phyloP scores from a whole-genome alignment of 164 flowering plant species.

The Umbilicus rupestris region DNA sequence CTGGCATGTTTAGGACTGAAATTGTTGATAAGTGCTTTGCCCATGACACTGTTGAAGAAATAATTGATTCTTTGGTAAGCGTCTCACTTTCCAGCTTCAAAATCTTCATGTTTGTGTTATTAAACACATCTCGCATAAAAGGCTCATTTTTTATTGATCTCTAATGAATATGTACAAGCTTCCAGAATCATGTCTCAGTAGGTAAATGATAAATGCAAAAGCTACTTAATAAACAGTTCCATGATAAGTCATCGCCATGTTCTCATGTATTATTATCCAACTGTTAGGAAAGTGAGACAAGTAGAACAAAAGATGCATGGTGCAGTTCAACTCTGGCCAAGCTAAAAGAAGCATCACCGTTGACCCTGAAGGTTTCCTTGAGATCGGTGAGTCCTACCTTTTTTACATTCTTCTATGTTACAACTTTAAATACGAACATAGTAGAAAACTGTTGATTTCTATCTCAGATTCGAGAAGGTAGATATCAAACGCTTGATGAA shows the following conservation, averaged over 20 bases:
- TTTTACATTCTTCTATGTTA: background rate
- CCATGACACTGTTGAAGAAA: constrained; percentile 41
- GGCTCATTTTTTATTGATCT: background rate
- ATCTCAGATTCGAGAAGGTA: constrained; percentile 40
- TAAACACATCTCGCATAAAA: background rate
- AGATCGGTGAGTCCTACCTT: constrained; percentile 30
- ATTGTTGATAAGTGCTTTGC: constrained; percentile 29
- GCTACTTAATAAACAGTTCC: background rate
- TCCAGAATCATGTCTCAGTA: background rate
- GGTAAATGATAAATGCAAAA: constrained; percentile 2
- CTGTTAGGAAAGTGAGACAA: constrained; percentile 32
- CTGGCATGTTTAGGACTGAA: constrained; percentile 23
- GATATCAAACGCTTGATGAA: constrained; percentile 38
- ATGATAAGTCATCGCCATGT: background rate
- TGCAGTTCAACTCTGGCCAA: constrained; percentile 24
- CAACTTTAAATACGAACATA: background rate
- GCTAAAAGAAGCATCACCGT: constrained; percentile 37
- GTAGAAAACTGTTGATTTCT: background rate
- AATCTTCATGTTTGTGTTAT: background rate
- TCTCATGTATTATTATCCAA: background rate
- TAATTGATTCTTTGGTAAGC: constrained; percentile 34
- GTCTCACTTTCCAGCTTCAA: background rate
- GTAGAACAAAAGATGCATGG: constrained; percentile 30
- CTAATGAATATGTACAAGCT: background rate
- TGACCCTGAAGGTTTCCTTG: constrained; percentile 44